Base-by-base conservation (phyloP, 192 early-diverging fungal species). In the Coemansia nantahalensis region DNA sequence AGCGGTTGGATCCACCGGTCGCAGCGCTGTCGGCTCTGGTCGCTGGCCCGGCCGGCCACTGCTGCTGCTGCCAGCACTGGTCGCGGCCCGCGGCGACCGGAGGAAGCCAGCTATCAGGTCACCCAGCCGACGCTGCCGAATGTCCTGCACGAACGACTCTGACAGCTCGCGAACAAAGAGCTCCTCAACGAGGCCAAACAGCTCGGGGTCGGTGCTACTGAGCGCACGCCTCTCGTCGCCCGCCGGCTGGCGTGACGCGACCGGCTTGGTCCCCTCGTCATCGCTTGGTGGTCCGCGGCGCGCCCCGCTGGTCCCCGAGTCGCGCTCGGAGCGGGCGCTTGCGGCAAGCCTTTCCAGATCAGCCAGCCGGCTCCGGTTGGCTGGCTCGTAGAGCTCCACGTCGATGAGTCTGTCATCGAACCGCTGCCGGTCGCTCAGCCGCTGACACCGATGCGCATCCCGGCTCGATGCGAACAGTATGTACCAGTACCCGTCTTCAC, bases 381-480 rank as follows among this genome's bases (percentile, higher is more conserved):
- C 38, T 8, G 66, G 48, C 34, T 68, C 71, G 22, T 57, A 74
- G 8, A 75, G 41, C 45, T 79, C 77, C 10, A 79, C 71, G 31
- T 70, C 61, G 15, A 79, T 64, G n/a, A 49, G 6, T 10, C 59
- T 55, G 10, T 71, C 71, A 0, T 52, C 51, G 56, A 70, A 65
- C 19, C 39, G 22, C 39, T 70, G 59, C 31, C 56, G 54, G 38
- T 79, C 77, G 46, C 52, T 66, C 26, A 75, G 38, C 18, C 58
- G 26, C 54, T 75, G 77, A 42, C 71, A 79, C 3, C 77, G 24
- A 19, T 70, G 71, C 9, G 77, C 77, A 49, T 79, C 77, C 13
- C 70, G 43, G 18, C 64, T 54, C 10, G 65, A 60, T 2, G 45
- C 35, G 46, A 79, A 79, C 18, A 65, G 34, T n/a, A 79, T 54